Conservation (phyloP, 208 protist genomes). For the Trypanosoma boissoni region DNA sequence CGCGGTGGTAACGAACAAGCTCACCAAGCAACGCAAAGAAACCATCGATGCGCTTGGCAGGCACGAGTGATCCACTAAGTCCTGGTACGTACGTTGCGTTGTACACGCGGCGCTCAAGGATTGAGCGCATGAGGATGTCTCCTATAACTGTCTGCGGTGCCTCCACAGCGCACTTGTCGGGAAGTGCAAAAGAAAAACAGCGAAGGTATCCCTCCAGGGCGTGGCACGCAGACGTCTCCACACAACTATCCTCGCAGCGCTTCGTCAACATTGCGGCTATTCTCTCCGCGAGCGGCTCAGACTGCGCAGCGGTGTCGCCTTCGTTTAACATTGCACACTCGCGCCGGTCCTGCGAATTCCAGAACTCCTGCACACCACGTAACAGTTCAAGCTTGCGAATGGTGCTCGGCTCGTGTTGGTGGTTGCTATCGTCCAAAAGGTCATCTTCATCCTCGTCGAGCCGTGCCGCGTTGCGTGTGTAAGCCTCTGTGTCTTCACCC, state of each 20-base stretch:
- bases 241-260: constrained; percentile 55
- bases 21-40: constrained; percentile 61
- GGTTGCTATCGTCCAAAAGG: constrained; percentile 42
- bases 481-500: constrained; percentile 34
- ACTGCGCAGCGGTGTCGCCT: constrained; percentile 27
- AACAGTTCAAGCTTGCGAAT: constrained; percentile 85
- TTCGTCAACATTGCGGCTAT: constrained; percentile 37
- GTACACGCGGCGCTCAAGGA: constrained; percentile 71
- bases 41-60: constrained; percentile 48
- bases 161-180: constrained; percentile 6
- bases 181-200: constrained; percentile 42
- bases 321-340: constrained; percentile 60
- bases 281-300: constrained; percentile 36
- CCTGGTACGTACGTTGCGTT: constrained; percentile 68
- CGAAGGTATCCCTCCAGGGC: constrained; percentile 70
- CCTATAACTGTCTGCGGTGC: constrained; percentile 43
- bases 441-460: constrained; percentile 36
- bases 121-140: constrained; percentile 36
- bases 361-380: constrained; percentile 73
- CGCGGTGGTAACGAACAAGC: constrained; percentile 63
- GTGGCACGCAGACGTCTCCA: constrained; percentile 62
- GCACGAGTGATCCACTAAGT: constrained; percentile 49
- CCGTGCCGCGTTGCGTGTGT: constrained; percentile 25
- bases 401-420: constrained; percentile 67
- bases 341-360: constrained; percentile 67